Evolutionary conservation across 306 rosid genomes (phyloP).

Genomic region (Cucurbita argyrosperma): DNA sequence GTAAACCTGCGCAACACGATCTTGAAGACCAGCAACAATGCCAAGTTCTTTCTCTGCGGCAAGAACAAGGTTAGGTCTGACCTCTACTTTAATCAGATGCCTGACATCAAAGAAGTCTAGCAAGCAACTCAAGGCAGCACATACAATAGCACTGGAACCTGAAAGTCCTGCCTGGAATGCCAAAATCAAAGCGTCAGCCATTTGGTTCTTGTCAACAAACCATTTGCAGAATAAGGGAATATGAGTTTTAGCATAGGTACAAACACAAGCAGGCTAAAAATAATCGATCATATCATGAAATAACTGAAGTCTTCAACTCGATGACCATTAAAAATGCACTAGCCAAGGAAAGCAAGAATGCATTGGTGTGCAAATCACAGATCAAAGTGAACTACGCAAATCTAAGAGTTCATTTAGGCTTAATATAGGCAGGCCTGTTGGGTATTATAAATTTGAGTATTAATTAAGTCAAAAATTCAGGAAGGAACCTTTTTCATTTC

Average conservation of each 20-base stretch:
- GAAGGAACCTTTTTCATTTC: background rate
- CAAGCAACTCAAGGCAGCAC: constrained; percentile 77
- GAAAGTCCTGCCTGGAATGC: constrained; percentile 77
- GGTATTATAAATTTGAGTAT: background rate
- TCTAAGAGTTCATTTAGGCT: background rate
- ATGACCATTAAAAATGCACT: background rate
- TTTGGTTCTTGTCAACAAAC: background rate
- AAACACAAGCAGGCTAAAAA: background rate
- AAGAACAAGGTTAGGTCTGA: constrained; percentile 66
- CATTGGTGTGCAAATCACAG: background rate
- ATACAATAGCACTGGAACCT: constrained; percentile 83
- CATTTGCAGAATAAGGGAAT: background rate
- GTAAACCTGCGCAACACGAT: constrained; percentile 82
- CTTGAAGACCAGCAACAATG: constrained; percentile 96
- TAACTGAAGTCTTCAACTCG: background rate
- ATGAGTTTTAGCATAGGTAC: background rate
- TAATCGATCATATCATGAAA: background rate
- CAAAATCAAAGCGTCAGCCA: constrained; percentile 14
- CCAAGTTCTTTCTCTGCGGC: constrained; percentile 79
- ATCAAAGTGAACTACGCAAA: background rate
- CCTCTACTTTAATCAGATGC: constrained; percentile 46
- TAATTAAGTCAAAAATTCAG: background rate
- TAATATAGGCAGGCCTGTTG: background rate
- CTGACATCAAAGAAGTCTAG: constrained; percentile 72
- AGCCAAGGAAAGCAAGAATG: background rate